A percentile compares a stretch with the other conserved stretches of the same genome.
Evolutionary conservation across 768 basidiomycete genomes (phyloP).

Genomic region (Mycena crocata): DNA sequence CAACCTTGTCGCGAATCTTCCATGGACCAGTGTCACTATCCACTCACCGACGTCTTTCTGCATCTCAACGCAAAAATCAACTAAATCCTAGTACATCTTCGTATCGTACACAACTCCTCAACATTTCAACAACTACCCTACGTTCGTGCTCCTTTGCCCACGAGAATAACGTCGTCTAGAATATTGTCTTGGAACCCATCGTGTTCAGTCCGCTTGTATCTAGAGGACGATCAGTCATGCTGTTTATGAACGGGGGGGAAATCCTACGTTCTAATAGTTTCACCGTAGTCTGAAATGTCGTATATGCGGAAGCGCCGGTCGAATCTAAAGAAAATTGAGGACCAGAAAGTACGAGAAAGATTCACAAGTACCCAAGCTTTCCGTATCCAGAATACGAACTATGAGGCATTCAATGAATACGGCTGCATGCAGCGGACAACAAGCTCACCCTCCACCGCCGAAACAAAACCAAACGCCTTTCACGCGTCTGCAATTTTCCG

Average conservation of each 20-base stretch:
- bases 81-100: constrained; percentile 2
- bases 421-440: not conserved
- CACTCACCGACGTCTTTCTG: too few species aligned
- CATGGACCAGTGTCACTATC: too few species aligned
- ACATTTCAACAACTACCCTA: constrained; percentile 15
- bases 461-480: constrained; percentile 74
- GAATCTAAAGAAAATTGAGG: constrained; percentile 61
- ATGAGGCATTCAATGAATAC: not conserved
- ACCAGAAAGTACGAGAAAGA: not conserved
- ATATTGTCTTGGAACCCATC: constrained; percentile 57
- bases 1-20: too few species aligned
- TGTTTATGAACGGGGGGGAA: not conserved
- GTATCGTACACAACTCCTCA: constrained; percentile 25
- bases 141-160: constrained; percentile 60
- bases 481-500: constrained; percentile 88
- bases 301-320: constrained; percentile 93
- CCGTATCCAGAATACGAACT: constrained; percentile 89
- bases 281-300: constrained; percentile 89
- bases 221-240: not conserved
- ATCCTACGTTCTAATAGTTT: constrained; percentile 81
- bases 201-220: constrained; percentile 80
- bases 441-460: constrained; percentile 22
- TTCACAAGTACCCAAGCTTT: constrained; percentile 74
- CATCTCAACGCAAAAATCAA: too few species aligned
- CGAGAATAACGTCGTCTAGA: constrained; percentile 71